Base-by-base conservation (phyloP, 177 flowering plant species). In the Vitis hybrid region DNA sequence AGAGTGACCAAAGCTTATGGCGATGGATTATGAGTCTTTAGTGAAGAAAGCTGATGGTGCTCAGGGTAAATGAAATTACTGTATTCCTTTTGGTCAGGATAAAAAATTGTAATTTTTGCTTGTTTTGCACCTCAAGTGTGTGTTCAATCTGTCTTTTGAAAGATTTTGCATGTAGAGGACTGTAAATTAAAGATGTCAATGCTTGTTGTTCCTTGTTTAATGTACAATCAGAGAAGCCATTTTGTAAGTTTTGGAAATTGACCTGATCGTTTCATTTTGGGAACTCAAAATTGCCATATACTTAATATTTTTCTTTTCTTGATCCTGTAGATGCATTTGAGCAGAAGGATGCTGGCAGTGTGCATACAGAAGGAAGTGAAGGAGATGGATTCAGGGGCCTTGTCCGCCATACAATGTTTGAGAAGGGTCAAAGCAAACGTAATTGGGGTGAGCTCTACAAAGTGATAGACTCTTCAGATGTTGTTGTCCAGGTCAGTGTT, bases 371-470 rank as follows among this genome's bases (percentile, higher is more conserved):
- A 73, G 93, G 78, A 73, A 73, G 50, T 75, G 95, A 84, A 75
- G 89, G 57, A 66, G 98, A 94, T 81, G 99, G 97, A 54, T 86
- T 91, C 33, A 87, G 97, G 67, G 97, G 87, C 65, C 81, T 90
- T 58, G 99, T 96, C 31, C 84, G 97, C 66, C 99, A 96, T 77
- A 90, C 84, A 15, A 92, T 94, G 98, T 96, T 96, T 87, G 99
- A 96, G 72, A 96, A 96, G 80, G 99, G 99, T 71, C 99, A 96
- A 76, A 96, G 99, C 78, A 96, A 91, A 71, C 92, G 99, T 24
- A 96, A 90, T 60, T 96, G 98, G 98, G 97, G 99, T 68, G 99
- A 96, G 78, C 97, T 92, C 61, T 89, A 94, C 86, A 94, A 96
- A 87, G 99, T 96, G 11, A 83, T 96, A n/a, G 98, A 96, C 79